Evolutionary conservation across 2,329 filamentous ascomycete genomes (phyloP), one percentile per base, ranked within the genome.

Genomic region (Aureobasidium lini): DNA sequence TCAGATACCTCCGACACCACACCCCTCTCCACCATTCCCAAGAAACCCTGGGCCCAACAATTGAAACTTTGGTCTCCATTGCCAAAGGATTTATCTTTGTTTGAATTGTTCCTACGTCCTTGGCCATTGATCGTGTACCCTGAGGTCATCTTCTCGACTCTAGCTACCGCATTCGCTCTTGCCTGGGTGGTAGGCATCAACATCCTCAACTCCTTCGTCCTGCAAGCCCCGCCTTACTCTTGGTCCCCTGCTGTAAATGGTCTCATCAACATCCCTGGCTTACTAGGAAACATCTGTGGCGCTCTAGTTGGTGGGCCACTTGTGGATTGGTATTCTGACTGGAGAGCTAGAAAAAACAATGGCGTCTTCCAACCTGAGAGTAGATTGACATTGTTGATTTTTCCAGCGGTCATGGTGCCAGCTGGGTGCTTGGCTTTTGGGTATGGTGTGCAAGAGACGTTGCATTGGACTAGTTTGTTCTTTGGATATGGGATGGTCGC

Each of bases 321-420:
- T 18, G 74, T 77, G 1, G 76, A 79, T 60, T 60, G 66, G 8
- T 78, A 75, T 63, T 75, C 72, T 40, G 72, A 74, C 60, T 74
- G 73, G 69, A 66, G 68, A 10, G 70, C 75, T n/a, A 70, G 69
- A 54, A 69, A 67, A 48, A 73, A 77, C 57, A 65, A 66, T 6
- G 77, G 77, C 6, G 65, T 78, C 15, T 78, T 77, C 59, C 71
- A 77, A 64, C 77, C 77, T 2, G 77, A 79, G 65, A 74, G 67
- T 11, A 69, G 77, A 10, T 65, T 79, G 43, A 71, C 73, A 39
- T 60, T 77, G 34, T 67, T 76, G 6, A 63, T 72, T 40, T 68
- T 79, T 15, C 75, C 76, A 1, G 65, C 73, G 1, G 31, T 78
- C 0, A 67, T 77, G 59, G 76, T 75, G 1, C 73, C 72, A 1